Percentiles rank a stretch among this genome's conserved stretches.
These are phyloP conservation scores for Opeltia flavorubescens DNA, from an alignment of 495 filamentous ascomycete genomes.

Conservation along the genomic window DNA sequence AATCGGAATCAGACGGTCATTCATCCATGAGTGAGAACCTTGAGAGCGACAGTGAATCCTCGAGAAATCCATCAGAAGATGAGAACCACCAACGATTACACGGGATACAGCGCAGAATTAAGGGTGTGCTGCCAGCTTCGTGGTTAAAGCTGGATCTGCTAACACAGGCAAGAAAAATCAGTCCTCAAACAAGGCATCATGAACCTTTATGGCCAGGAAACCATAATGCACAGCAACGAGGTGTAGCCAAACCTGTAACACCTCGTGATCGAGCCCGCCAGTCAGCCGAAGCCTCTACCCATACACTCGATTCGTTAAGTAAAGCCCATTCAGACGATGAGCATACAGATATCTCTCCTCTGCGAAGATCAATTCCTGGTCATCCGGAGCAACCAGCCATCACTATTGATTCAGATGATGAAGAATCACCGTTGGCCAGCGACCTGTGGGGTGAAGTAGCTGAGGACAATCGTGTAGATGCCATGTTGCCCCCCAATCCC, in stretches of 20 bases:
- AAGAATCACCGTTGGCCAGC: slow-evolving; percentile 7
- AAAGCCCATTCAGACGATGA: slow-evolving; percentile 17
- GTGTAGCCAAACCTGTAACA: slow-evolving; percentile 31
- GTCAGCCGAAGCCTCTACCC: slow-evolving; percentile 15
- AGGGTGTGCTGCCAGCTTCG: slow-evolving; percentile 81
- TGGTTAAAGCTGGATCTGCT: slow-evolving; percentile 63
- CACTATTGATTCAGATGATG: slow-evolving; percentile 21
- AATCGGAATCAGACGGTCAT: slow-evolving; percentile 1
- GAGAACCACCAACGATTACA: slow-evolving; percentile 14
- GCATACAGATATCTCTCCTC: not conserved
- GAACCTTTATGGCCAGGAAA: slow-evolving; percentile 10
- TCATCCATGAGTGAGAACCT: not conserved
- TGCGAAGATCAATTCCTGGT: not conserved
- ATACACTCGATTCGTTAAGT: slow-evolving; percentile 12
- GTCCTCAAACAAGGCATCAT: slow-evolving; percentile 15
- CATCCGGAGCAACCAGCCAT: slow-evolving; percentile 2
- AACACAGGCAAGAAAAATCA: slow-evolving; percentile 24
- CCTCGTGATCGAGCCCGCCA: slow-evolving; percentile 15
- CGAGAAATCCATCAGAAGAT: slow-evolving; percentile 1
- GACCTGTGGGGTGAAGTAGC: slow-evolving; percentile 18
- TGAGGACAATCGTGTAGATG: slow-evolving; percentile 46
- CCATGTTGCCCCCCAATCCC: slow-evolving; percentile 31
- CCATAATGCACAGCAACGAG: slow-evolving; percentile 29
- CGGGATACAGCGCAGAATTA: slow-evolving; percentile 42
- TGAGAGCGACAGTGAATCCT: not conserved